Percentiles rank a stretch among this genome's conserved stretches.
These are phyloP conservation scores for Aspergillus olivimuriae DNA, from an alignment of 495 filamentous ascomycete species.

Conservation along the genomic window DNA sequence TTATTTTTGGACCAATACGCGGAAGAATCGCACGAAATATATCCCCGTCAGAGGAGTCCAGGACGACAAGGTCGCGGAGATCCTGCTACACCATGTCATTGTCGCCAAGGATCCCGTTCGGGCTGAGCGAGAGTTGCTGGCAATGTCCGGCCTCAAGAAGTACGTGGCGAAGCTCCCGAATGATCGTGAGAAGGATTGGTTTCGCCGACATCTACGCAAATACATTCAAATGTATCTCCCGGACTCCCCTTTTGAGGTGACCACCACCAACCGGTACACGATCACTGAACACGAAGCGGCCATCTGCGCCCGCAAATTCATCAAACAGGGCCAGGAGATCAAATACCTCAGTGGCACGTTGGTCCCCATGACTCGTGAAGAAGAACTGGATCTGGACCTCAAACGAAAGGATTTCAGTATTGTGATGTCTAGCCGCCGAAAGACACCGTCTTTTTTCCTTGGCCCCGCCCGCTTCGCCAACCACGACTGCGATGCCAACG, in stretches of 20 bases:
- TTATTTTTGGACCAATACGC: slow-evolving; percentile 91
- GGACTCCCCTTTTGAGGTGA: slow-evolving; percentile 90
- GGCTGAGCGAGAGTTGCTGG: slow-evolving; percentile 66
- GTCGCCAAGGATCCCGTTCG: slow-evolving; percentile 60
- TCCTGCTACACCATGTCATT: slow-evolving; percentile 72
- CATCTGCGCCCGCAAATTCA: slow-evolving; percentile 71
- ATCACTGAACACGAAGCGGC: slow-evolving; percentile 81
- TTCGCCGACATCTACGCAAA: slow-evolving; percentile 75
- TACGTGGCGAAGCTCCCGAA: slow-evolving; percentile 60
- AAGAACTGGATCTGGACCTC: slow-evolving; percentile 72
- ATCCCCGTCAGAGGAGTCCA: slow-evolving; percentile 71
- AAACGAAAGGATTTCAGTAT: slow-evolving; percentile 91
- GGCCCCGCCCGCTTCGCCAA: slow-evolving; percentile 95
- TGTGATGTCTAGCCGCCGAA: slow-evolving; percentile 86
- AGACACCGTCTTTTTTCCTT: slow-evolving; percentile 81
- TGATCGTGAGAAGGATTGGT: slow-evolving; percentile 79
- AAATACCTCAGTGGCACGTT: slow-evolving; percentile 87
- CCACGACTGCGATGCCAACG: slow-evolving; percentile 94
- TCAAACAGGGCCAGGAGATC: slow-evolving; percentile 75
- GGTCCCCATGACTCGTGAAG: slow-evolving; percentile 80
- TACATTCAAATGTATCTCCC: slow-evolving; percentile 91
- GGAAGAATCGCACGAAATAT: slow-evolving; percentile 88
- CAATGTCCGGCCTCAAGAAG: slow-evolving; percentile 66
- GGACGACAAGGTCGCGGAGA: slow-evolving; percentile 72
- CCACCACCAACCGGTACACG: slow-evolving; percentile 93